Evolutionary conservation across 768 basidiomycete genomes (phyloP), one percentile per base, ranked within the genome.

Genomic region (Austroboletus eburneus): DNA sequence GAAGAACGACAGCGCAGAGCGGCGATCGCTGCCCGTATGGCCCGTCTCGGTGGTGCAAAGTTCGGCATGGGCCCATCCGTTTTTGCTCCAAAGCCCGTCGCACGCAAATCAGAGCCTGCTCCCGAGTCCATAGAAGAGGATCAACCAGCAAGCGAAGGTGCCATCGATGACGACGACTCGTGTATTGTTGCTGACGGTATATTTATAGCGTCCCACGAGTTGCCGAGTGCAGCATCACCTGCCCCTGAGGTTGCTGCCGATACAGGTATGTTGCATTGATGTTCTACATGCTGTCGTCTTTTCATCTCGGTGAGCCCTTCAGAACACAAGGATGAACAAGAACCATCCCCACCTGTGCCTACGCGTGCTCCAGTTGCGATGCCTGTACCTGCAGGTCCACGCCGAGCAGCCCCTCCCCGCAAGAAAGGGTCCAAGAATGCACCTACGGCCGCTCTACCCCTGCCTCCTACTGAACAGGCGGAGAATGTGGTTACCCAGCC

Each of bases 11-110:
- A 88, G 58, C 78, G 86, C 38, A 79, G 93, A 35, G 87, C 91
- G 5, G 84, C 88, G 10, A 84, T 97, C 59, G 91, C 92, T 25
- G 91, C 91, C 20, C 78, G 92, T 38, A 91, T 98, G 91, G 92
- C 91, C 34, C 85, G 86, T 49, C 75, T 97, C 16, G 94, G 94
- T 23, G 94, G 91, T 39, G 80, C 89, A 13, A 73, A 84, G 45
- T 71, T 91, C 20, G 89, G 88, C 4, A 87, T 95, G 85, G 79
- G 73, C 1, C 83, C 85, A 2, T 84, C 87, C 40, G 69, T 84
- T 48, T 82, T 89, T 66, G 82, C 78, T 13, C 73, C 72, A 44
- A 77, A 77, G 51, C 78, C 79, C 1, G 63, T 63, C 23, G 49
- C 58, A 22, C 72, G 66, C 51, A 72, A 65, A 51, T 25, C 63